Evolutionary conservation across 768 basidiomycete species (phyloP).

Genomic region (Suillus occidentalis): DNA sequence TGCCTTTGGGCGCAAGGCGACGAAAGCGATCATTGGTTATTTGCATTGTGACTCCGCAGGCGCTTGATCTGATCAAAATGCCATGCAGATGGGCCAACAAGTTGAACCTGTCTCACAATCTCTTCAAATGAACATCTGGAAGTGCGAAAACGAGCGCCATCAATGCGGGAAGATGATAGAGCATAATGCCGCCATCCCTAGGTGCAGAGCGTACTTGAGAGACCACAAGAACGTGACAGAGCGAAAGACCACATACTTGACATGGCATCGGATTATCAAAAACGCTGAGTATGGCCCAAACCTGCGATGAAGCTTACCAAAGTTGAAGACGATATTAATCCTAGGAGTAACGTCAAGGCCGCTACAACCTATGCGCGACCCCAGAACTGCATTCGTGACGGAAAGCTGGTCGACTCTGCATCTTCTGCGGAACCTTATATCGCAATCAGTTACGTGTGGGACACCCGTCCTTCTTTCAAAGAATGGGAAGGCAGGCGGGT

Average conservation of each 20-base stretch:
- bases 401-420: conserved; percentile 8
- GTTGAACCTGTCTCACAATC: neutral
- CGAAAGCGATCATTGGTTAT: neutral
- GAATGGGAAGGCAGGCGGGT: conserved; percentile 9
- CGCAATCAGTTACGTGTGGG: conserved; percentile 7
- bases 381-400: conserved; percentile 7
- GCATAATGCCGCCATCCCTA: neutral
- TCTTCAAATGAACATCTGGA: conserved; percentile 7
- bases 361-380: conserved; percentile 2
- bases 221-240: conserved; percentile 7
- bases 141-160: conserved; percentile 4
- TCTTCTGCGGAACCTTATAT: conserved; percentile 6
- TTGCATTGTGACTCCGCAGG: neutral
- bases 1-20: neutral
- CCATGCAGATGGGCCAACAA: neutral
- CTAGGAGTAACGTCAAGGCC: neutral
- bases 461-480: conserved; percentile 4
- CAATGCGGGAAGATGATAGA: conserved; percentile 6
- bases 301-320: conserved; percentile 1
- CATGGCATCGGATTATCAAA: conserved; percentile 2
- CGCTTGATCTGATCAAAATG: neutral
- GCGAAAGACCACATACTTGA: conserved; percentile 1
- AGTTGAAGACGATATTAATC: conserved; percentile 7
- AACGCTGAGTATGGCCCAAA: conserved; percentile 2
- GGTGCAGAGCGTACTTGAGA: conserved; percentile 3